phyloP scores from a whole-genome alignment of 2,329 filamentous ascomycete genomes.

The Penicillium sp. region DNA sequence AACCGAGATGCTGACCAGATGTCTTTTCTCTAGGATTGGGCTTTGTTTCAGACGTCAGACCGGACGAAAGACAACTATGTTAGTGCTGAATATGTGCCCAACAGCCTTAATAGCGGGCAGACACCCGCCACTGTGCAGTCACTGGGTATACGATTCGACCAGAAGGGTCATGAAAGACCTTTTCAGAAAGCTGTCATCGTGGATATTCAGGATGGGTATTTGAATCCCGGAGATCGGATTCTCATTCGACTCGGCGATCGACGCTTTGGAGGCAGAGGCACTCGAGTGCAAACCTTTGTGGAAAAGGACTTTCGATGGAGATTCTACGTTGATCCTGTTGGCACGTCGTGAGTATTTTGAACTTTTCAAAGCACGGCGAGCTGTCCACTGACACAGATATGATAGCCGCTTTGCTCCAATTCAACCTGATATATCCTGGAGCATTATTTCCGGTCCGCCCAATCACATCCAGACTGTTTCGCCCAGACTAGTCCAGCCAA shows the following conservation, averaged over 20 bases:
- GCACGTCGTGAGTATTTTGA: slow-evolving; percentile 10
- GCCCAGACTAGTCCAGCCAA: slow-evolving; percentile 1
- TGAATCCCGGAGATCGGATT: slow-evolving; percentile 14
- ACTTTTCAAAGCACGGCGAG: too few relatives aligned
- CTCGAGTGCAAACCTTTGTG: slow-evolving; percentile 10
- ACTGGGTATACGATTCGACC: slow-evolving; percentile 11
- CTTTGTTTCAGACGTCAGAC: slow-evolving; percentile 13
- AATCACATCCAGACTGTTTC: slow-evolving; percentile 4
- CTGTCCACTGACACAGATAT: too few relatives aligned
- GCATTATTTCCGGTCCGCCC: slow-evolving; percentile 4
- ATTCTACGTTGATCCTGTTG: slow-evolving; percentile 16
- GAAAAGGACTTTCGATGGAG: slow-evolving; percentile 14
- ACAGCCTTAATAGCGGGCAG: slow-evolving; percentile 2
- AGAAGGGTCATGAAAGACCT: slow-evolving; percentile 15
- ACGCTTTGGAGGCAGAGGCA: slow-evolving; percentile 9
- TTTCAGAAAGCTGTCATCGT: slow-evolving; percentile 16
- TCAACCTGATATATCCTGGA: slow-evolving; percentile 10
- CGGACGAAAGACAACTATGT: slow-evolving; percentile 13
- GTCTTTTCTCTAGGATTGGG: slow-evolving; percentile 8
- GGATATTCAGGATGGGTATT: slow-evolving; percentile 15
- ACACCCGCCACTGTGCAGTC: slow-evolving; percentile 12
- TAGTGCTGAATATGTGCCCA: slow-evolving; percentile 12
- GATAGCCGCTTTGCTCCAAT: slow-evolving; percentile 14
- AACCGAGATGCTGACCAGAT: background rate
- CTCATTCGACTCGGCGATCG: slow-evolving; percentile 14